Conservation (phyloP, 2,329 filamentous ascomycete species). For the Xylaria sp. region DNA sequence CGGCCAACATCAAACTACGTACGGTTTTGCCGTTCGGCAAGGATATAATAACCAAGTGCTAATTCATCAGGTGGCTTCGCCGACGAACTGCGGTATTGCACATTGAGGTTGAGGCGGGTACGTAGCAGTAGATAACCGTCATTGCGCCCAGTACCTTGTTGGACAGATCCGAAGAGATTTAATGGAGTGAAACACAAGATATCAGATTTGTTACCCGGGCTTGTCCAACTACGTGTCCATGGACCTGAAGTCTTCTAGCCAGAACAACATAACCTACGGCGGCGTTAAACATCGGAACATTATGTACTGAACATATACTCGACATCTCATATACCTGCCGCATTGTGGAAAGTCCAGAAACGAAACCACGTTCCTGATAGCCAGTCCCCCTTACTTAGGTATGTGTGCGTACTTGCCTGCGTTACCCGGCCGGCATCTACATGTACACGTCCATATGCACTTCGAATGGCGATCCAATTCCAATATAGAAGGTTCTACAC, state of each 20-base stretch:
- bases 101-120: background rate
- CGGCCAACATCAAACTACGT: background rate
- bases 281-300: too few species aligned
- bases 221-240: background rate
- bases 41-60: background rate
- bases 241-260: background rate
- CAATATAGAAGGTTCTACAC: too few species aligned
- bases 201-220: background rate
- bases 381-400: too few species aligned
- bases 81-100: background rate
- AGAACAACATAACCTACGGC: too few species aligned
- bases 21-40: background rate
- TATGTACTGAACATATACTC: too few species aligned
- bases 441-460: too few species aligned
- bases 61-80: background rate
- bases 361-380: too few species aligned
- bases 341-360: too few species aligned
- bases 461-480: too few species aligned
- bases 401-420: too few species aligned
- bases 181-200: background rate
- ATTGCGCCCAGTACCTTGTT: background rate
- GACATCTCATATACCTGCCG: too few species aligned
- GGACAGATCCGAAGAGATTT: background rate
- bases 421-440: too few species aligned
- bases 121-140: background rate